Evolutionary conservation across 2,329 filamentous ascomycete genomes (phyloP).

Genomic region (Cladophialophora chaetospira): DNA sequence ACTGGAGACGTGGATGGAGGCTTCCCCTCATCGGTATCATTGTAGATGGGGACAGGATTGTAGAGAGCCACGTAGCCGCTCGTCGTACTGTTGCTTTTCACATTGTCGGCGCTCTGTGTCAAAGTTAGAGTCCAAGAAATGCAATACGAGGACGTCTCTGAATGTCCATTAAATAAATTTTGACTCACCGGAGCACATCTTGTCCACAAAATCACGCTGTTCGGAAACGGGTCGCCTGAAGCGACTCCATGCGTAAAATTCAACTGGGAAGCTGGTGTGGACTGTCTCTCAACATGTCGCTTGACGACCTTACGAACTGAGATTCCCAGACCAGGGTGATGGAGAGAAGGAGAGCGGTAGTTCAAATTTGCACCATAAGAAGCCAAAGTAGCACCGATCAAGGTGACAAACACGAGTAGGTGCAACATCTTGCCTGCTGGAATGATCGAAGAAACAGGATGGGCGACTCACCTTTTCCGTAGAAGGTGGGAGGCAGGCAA

Average conservation of each 20-base stretch:
- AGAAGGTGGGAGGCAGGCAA: background rate
- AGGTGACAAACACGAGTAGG: conserved; percentile 15
- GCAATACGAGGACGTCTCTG: background rate
- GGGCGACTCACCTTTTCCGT: conserved; percentile 5
- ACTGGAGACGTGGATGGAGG: conserved; percentile 62
- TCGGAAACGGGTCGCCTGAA: conserved; percentile 48
- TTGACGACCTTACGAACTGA: conserved; percentile 64
- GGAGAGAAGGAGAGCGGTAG: conserved; percentile 66
- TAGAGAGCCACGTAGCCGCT: conserved; percentile 59
- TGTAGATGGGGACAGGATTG: conserved; percentile 43
- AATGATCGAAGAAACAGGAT: background rate
- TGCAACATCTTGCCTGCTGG: conserved; percentile 22
- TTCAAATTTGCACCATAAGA: conserved; percentile 58
- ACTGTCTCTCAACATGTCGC: conserved; percentile 51
- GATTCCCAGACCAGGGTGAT: conserved; percentile 65
- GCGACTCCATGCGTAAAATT: conserved; percentile 67
- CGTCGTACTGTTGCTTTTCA: conserved; percentile 57
- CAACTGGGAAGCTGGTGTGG: conserved; percentile 51
- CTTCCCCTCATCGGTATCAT: conserved; percentile 57
- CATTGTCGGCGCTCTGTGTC: conserved; percentile 42
- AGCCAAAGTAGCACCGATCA: conserved; percentile 21
- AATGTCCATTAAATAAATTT: background rate
- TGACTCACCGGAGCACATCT: conserved; percentile 38
- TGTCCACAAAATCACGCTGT: conserved; percentile 51
- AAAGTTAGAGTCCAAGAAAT: background rate